These are phyloP conservation scores for Syzygium malaccense DNA, from an alignment of 441 rosid species.

Conservation along the genomic window DNA sequence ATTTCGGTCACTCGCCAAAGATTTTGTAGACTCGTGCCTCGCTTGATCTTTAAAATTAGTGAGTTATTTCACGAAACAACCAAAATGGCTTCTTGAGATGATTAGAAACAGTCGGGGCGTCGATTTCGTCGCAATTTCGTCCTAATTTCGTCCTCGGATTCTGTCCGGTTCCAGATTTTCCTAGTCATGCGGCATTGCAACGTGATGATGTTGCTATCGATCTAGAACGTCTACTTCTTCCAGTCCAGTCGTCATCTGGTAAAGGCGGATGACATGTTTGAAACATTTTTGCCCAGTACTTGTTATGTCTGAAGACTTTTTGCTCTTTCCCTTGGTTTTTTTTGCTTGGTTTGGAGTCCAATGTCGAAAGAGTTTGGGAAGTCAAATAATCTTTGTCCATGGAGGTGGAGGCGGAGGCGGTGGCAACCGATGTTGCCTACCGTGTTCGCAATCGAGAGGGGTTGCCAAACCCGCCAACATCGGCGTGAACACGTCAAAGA, in stretches of 20 bases:
- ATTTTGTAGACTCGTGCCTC: rapidly evolving
- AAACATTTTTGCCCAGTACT: not conserved
- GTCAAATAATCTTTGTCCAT: not conserved
- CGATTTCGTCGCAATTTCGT: not conserved
- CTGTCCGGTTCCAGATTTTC: not conserved
- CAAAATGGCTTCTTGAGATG: not conserved
- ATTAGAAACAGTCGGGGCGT: not conserved
- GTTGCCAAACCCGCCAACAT: not conserved
- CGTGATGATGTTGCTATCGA: not conserved
- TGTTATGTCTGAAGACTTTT: not conserved
- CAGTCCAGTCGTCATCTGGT: not conserved
- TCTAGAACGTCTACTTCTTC: not conserved
- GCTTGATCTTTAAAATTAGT: not conserved
- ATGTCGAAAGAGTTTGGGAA: not conserved
- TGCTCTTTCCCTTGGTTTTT: not conserved
- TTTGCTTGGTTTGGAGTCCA: not conserved
- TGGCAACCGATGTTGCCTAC: not conserved
- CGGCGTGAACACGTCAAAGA: not conserved
- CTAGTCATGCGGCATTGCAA: not conserved
- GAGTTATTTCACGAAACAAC: not conserved
- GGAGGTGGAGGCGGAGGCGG: not conserved
- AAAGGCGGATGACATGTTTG: not conserved
- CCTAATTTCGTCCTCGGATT: not conserved
- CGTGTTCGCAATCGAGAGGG: not conserved
- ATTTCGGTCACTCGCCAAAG: rapidly evolving